phyloP scores from a whole-genome alignment of 345 rosid species.

The Syzygium jambos region DNA sequence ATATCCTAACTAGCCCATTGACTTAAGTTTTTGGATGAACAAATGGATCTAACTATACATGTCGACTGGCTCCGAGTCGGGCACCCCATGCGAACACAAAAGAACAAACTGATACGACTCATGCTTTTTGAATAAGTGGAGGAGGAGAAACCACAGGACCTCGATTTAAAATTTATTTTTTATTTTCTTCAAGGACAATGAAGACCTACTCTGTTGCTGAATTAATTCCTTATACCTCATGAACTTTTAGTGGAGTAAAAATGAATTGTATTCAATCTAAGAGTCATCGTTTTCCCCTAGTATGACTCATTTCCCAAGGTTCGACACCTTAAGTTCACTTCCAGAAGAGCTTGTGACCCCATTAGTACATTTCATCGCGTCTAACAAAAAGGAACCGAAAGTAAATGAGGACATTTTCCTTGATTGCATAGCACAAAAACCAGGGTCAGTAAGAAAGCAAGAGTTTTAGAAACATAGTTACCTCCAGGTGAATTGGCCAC shows the following conservation, averaged over 20 bases:
- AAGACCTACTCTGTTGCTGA: background rate
- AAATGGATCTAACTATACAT: background rate
- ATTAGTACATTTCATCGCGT: background rate
- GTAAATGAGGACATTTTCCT: background rate
- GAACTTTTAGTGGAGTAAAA: background rate
- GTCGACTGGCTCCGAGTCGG: background rate
- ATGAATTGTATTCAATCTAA: background rate
- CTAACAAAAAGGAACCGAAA: background rate
- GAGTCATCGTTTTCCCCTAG: background rate
- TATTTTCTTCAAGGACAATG: background rate
- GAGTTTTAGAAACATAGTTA: conserved; percentile 8
- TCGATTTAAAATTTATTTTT: background rate
- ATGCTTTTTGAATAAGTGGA: background rate
- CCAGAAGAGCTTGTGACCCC: background rate
- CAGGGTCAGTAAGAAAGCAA: background rate
- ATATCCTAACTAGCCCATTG: background rate
- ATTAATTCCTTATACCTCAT: background rate
- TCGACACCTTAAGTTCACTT: background rate
- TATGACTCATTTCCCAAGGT: background rate
- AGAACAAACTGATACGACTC: background rate
- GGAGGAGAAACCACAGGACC: background rate
- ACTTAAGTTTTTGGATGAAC: background rate
- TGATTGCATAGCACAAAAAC: background rate
- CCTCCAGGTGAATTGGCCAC: conserved; percentile 98
- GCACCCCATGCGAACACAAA: background rate